A percentile compares a stretch with the other conserved stretches of the same genome.
phyloP scores from a whole-genome alignment of 768 basidiomycete species.

The Lactifluus hygrophoroides region DNA sequence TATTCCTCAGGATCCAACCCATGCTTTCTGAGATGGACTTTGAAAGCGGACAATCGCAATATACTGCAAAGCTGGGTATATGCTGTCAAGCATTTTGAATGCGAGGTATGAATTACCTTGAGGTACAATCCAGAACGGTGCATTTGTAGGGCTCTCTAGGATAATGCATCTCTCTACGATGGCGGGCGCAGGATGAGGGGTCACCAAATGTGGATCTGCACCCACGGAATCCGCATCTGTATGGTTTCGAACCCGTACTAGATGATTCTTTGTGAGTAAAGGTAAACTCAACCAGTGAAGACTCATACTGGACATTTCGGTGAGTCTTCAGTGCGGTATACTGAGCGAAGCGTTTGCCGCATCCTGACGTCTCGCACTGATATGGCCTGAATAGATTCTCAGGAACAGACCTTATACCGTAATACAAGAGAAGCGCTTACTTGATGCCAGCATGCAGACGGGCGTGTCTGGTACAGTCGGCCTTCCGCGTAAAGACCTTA shows the following conservation, averaged over 20 bases:
- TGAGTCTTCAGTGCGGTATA: conserved; percentile 55
- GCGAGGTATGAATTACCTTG: conserved; percentile 25
- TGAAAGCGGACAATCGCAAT: conserved; percentile 54
- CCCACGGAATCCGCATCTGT: conserved; percentile 36
- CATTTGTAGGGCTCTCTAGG: conserved; percentile 18
- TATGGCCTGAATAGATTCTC: conserved; percentile 36
- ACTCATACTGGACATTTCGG: conserved; percentile 53
- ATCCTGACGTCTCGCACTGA: conserved; percentile 34
- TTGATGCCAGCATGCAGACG: conserved; percentile 40
- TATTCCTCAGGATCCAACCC: conserved; percentile 24
- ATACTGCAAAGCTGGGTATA: conserved; percentile 36
- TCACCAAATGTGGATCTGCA: conserved; percentile 54
- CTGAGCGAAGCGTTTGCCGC: conserved; percentile 52
- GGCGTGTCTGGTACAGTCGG: conserved; percentile 53
- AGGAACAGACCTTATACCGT: background rate
- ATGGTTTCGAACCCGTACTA: conserved; percentile 25
- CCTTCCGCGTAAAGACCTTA: conserved; percentile 46
- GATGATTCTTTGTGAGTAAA: background rate
- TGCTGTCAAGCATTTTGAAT: background rate
- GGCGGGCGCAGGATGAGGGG: conserved; percentile 60
- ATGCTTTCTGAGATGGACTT: conserved; percentile 45
- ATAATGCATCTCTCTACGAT: conserved; percentile 51
- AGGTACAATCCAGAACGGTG: conserved; percentile 4
- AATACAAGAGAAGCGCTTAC: conserved; percentile 28
- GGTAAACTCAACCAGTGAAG: background rate